phyloP scores from a whole-genome alignment of 2,329 filamentous ascomycete species.

The Chalaropsis ovoidea region DNA sequence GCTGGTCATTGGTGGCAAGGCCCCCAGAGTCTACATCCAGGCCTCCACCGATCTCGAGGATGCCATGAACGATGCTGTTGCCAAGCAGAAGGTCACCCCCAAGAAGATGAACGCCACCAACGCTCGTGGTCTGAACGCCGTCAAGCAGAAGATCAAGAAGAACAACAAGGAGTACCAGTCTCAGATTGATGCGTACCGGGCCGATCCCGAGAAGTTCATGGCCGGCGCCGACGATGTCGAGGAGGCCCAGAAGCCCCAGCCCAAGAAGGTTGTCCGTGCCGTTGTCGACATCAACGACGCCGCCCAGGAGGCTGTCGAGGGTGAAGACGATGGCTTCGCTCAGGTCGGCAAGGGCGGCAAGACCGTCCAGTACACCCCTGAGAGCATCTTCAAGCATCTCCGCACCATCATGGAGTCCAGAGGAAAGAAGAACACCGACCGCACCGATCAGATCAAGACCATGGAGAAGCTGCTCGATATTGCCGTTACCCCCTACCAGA shows the following conservation, averaged over 20 bases:
- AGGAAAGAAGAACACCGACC: conserved; percentile 98
- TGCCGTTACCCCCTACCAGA: conserved; percentile 81
- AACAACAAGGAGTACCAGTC: conserved; percentile 89
- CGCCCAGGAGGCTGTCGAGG: conserved; percentile 37
- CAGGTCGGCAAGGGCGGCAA: conserved; percentile 84
- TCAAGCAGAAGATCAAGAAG: conserved; percentile 98
- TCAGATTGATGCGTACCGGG: conserved; percentile 78
- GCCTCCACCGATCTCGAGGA: conserved; percentile 89
- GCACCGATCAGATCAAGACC: conserved; percentile 83
- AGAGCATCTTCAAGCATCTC: conserved; percentile 96
- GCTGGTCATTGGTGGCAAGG: conserved; percentile 63
- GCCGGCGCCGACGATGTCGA: conserved; percentile 63
- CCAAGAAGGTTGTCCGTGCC: conserved; percentile 34
- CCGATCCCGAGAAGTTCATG: conserved; percentile 80
- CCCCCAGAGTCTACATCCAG: conserved; percentile 87
- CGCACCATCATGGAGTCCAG: conserved; percentile 86
- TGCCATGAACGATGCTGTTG: conserved; percentile 81
- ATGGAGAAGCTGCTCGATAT: conserved; percentile 96
- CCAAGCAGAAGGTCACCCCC: conserved; percentile 88
- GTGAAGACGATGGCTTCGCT: conserved; percentile 77
- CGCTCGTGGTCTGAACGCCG: conserved; percentile 84
- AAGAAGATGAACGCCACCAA: conserved; percentile 99
- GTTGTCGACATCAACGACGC: conserved; percentile 42
- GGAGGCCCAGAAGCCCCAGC: conserved; percentile 38
- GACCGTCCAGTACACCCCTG: conserved; percentile 82